Evolutionary conservation across 2,329 filamentous ascomycete species (phyloP), one percentile per base, ranked within the genome.

Genomic region (Colletotrichum paranaense): DNA sequence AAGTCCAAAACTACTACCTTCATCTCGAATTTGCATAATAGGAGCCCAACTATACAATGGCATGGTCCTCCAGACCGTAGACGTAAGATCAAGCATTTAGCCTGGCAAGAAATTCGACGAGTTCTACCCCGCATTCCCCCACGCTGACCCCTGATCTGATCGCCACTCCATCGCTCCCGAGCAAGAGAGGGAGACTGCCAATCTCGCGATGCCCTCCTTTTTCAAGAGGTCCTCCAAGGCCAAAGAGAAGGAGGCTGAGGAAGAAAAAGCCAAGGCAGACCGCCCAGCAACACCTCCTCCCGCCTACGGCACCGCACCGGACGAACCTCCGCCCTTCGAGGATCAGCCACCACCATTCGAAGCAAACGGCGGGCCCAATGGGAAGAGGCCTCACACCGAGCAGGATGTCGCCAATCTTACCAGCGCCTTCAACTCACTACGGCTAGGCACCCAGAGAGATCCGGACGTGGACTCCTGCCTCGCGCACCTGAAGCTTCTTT

Each of bases 401-500:
- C 32, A 52, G 1, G 60, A 71, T 16, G 60, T 71, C 14, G 67
- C 55, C 7, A 55, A 81, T 76, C 91, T 77, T 19, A 73, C 75
- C 8, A 73, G 75, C 30, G 81, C 84, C 30, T 85, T 86, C 75
- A 76, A 81, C 24, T 79, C 82, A 55, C 81, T 87, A 14, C 75
- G 78, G 0, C 75, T 89, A 19, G 76, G 80, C 8, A 65, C 78
- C 0, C 64, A 76, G 19, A 67, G 73, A 3, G 75, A 80, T 5
- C 87, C 89, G 1, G 83, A 84, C 1, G 80, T 80, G 5, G 87
- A 92, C 73, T 87, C 90, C 55, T 94, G 92, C 75, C 88, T 94
- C 26, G 92, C 90, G 1, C 94, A 97, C 79, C 86, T 96, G 32
- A 94, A 94, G 79, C 85, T 96, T 0, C 86, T 96, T 1, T 89